phyloP scores from a whole-genome alignment of 1,284 basidiomycete species.

The Sanghuangporus weigelae region DNA sequence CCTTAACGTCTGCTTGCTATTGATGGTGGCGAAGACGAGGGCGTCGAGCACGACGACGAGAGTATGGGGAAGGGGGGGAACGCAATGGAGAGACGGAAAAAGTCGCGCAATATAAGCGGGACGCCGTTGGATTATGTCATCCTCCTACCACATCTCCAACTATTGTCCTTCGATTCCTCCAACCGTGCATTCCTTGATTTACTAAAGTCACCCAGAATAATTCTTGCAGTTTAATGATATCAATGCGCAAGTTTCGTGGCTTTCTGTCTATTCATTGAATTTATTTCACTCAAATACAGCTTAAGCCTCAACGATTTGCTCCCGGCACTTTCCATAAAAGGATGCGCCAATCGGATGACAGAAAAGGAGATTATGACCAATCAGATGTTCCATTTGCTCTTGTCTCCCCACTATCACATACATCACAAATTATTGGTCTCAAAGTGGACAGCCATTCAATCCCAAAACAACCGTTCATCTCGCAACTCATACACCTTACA shows the following conservation, averaged over 20 bases:
- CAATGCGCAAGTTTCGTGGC: neutral
- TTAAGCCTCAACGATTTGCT: neutral
- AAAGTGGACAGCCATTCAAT: neutral
- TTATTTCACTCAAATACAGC: neutral
- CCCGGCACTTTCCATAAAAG: neutral
- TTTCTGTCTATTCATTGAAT: neutral
- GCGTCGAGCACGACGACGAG: neutral
- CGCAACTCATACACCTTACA: neutral
- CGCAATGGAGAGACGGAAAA: constrained; percentile 1
- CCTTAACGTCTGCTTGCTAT: neutral
- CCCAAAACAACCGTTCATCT: neutral
- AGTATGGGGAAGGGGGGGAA: neutral
- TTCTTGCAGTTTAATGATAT: neutral
- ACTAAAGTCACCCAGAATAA: neutral
- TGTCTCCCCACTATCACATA: neutral
- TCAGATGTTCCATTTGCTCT: neutral
- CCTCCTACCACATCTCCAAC: neutral
- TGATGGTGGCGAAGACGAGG: neutral
- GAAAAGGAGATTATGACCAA: neutral
- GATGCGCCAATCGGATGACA: neutral
- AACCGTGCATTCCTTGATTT: neutral
- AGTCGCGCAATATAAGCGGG: constrained; percentile 6
- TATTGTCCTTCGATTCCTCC: neutral
- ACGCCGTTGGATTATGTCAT: neutral
- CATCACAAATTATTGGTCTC: neutral